These are phyloP conservation scores for Auriscalpium orientale DNA, from an alignment of 768 basidiomycete species.

Conservation along the genomic window DNA sequence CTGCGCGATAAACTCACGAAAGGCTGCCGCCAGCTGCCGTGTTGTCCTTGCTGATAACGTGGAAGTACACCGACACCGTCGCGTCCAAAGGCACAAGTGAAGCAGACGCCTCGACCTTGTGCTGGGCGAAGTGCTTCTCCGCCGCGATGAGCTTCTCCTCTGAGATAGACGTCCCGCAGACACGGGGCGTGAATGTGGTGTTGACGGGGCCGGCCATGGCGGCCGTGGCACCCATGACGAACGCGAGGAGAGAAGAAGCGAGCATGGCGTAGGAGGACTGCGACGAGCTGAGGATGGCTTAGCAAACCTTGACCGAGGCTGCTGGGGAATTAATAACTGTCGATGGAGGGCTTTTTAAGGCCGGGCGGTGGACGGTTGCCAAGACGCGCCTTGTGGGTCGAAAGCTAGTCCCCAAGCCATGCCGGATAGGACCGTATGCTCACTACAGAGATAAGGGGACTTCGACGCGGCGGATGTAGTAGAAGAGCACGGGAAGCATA, in stretches of 20 bases:
- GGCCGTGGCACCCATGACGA: conserved; percentile 21
- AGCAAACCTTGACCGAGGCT: neutral
- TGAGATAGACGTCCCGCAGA: conserved; percentile 18
- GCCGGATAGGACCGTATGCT: too few relatives aligned
- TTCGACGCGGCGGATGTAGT: too few relatives aligned
- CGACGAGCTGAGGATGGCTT: too few relatives aligned
- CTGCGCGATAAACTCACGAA: neutral
- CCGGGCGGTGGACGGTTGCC: too few relatives aligned
- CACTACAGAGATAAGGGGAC: too few relatives aligned
- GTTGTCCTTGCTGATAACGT: conserved; percentile 35
- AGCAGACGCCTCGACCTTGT: conserved; percentile 25
- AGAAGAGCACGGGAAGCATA: too few relatives aligned
- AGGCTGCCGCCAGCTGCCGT: conserved; percentile 15
- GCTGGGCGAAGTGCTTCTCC: conserved; percentile 35
- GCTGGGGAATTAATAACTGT: neutral
- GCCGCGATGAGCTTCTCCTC: conserved; percentile 27
- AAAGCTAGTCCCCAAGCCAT: too few relatives aligned
- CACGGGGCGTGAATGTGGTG: conserved; percentile 1
- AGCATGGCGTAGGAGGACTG: neutral
- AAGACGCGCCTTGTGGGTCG: too few relatives aligned
- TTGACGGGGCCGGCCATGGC: conserved; percentile 25
- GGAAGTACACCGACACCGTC: conserved; percentile 34
- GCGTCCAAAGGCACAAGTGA: conserved; percentile 9
- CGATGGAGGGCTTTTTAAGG: too few relatives aligned
- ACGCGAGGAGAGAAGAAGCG: conserved; percentile 18